Conservation (phyloP, 176 grass and related monocot genomes). For the Oryza coarctata region DNA sequence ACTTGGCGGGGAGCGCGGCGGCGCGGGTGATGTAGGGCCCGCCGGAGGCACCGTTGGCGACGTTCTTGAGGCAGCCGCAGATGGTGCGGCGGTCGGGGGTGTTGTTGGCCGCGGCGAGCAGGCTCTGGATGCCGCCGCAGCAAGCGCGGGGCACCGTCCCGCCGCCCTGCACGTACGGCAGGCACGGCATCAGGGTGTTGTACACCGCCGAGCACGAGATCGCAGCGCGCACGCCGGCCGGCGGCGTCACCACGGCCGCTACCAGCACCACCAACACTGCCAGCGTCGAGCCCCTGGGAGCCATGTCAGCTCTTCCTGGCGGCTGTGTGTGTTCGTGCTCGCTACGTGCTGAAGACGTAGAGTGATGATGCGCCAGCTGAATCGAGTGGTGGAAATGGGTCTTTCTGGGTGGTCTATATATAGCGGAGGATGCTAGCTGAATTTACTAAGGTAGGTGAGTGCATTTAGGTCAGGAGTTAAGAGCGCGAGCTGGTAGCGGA, state of each 20-base stretch:
- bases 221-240: slow-evolving; percentile 1
- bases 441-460: slow-evolving; percentile 2
- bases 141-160: slow-evolving; percentile 24
- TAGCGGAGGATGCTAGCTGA: neutral
- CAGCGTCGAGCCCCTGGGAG: neutral
- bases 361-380: neutral
- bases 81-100: slow-evolving; percentile 51
- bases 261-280: slow-evolving; percentile 34
- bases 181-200: slow-evolving; percentile 60
- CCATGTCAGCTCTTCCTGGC: slow-evolving; percentile 30
- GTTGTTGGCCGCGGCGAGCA: slow-evolving; percentile 33
- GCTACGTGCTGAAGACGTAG: neutral
- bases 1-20: slow-evolving; percentile 43
- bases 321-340: neutral
- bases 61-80: slow-evolving; percentile 63
- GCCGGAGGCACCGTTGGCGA: slow-evolving; percentile 39
- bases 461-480: slow-evolving; percentile 47
- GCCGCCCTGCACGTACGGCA: slow-evolving; percentile 44
- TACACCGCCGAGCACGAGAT: slow-evolving; percentile 48
- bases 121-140: slow-evolving; percentile 51
- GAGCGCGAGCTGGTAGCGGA: slow-evolving; percentile 25
- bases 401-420: slow-evolving; percentile 26
- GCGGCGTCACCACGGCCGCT: slow-evolving; percentile 16
- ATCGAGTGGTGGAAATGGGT: neutral
- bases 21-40: slow-evolving; percentile 37